Base-by-base conservation (phyloP, 2,329 filamentous ascomycete species). In the Cordyceps pruinosa region DNA sequence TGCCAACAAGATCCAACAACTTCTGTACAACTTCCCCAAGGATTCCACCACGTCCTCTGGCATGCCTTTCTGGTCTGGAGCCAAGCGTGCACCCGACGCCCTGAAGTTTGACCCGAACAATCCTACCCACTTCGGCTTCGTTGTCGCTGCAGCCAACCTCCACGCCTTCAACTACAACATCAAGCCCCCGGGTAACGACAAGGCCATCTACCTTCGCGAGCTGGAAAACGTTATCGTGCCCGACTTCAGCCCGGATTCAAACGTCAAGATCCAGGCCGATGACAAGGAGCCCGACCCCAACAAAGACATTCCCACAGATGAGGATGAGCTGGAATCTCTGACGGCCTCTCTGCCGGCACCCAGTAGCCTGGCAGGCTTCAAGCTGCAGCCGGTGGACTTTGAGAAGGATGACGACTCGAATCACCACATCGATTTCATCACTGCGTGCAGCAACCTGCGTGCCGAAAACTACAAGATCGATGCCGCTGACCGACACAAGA, bases 341-440 rank as follows among this genome's bases (percentile, higher is more conserved):
- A 80, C 85, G 17, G 77, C 83, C 17, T 82, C 83, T 60, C 79
- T 99, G 32, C 94, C 94, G 1, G 77, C 86, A 5, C 86, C 93
- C 17, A 92, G 88, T 69, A 84, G 85, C 41, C 77, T 99, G 50
- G 87, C 89, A 26, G 91, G 90, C 34, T 96, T 95, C 81, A 92
- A 92, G 74, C 77, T 99, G 53, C 84, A 86, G 57, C 89, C 93
- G 3, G 94, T 97, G 6, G 94, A 97, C 66, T 99, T 99, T 66
- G 91, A 99, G 75, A 99, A 99, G 80, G 94, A 99, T 63, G 94
- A 99, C 66, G 95, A 99, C 72, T 90, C 88, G 51, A 99, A 99
- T 73, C 85, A 94, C 73, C 94, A 99, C 77, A 99, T 99, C 66
- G 94, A 97, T 73, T 99, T 99, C 77, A 97, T 99, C 74, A 95